These are phyloP conservation scores for Diaporthe amygdali DNA, from an alignment of 2,329 filamentous ascomycete species.

Conservation along the genomic window DNA sequence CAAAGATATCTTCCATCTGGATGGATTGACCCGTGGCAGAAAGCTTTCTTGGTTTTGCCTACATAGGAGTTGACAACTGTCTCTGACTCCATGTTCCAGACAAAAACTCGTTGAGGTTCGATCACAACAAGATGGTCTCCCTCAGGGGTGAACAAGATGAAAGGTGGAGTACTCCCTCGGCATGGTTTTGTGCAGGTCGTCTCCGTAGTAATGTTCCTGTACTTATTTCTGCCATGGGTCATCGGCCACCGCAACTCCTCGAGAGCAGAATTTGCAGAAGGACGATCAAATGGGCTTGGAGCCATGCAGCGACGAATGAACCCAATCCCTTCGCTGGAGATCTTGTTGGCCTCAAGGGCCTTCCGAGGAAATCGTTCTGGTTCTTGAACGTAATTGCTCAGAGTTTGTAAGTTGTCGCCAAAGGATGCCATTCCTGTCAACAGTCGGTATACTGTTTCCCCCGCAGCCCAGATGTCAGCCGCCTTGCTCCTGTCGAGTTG, in stretches of 20 bases:
- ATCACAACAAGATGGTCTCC: not conserved
- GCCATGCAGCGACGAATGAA: not conserved
- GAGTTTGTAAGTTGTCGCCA: not conserved
- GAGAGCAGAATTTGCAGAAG: not conserved
- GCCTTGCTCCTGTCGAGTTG: not conserved
- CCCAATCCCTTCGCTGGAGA: not conserved
- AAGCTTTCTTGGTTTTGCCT: not conserved
- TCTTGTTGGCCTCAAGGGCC: not conserved
- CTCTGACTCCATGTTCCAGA: not conserved
- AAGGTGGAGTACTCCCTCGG: not conserved
- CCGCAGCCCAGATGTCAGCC: not conserved
- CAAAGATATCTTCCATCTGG: not conserved
- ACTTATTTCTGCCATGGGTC: not conserved
- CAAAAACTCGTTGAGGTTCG: not conserved
- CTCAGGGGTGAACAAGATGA: not conserved
- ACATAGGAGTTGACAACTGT: not conserved
- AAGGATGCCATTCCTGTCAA: not conserved
- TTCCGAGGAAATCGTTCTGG: not conserved
- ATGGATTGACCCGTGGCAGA: not conserved
- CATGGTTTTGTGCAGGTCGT: not conserved
- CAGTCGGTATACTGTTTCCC: not conserved
- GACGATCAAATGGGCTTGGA: not conserved
- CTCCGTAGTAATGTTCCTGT: not conserved
- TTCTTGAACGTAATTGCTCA: not conserved
- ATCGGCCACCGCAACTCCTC: not conserved